A percentile compares a stretch with the other conserved stretches of the same genome.
These are phyloP conservation scores for Alternaria hordeiaustralica DNA, from an alignment of 2,329 filamentous ascomycete species.

Conservation along the genomic window DNA sequence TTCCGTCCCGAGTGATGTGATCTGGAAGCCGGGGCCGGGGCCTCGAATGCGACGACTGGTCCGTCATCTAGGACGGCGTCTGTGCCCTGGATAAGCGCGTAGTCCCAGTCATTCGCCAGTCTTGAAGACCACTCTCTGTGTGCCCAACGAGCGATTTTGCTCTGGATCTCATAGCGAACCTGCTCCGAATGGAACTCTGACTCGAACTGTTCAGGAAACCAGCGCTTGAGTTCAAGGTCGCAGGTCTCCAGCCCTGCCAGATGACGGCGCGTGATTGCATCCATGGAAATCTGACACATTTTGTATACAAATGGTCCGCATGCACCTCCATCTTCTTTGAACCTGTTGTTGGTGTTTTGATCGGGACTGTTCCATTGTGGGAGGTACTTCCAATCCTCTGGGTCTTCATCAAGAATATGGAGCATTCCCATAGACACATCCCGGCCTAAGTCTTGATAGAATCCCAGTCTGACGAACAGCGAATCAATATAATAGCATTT, in stretches of 20 bases:
- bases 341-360: constrained; percentile 21
- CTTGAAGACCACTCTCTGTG: background rate
- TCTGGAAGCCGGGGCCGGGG: background rate
- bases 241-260: background rate
- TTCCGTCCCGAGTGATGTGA: background rate
- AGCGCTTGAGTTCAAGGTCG: background rate
- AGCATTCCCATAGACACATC: constrained; percentile 12
- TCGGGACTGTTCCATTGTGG: constrained; percentile 13
- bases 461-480: background rate
- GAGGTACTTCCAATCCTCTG: background rate
- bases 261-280: background rate
- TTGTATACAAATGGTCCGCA: constrained; percentile 30
- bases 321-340: constrained; percentile 16
- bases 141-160: constrained; percentile 6
- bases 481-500: constrained; percentile 28
- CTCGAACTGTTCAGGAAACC: background rate
- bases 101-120: background rate
- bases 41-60: background rate
- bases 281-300: constrained; percentile 15
- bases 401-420: constrained; percentile 18
- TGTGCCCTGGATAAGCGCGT: background rate
- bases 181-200: constrained; percentile 6
- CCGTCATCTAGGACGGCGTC: background rate
- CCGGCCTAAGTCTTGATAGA: background rate
- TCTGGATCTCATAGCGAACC: constrained; percentile 9